Evolutionary conservation across 2,329 filamentous ascomycete species (phyloP).

Genomic region (Scedosporium apiospermum): DNA sequence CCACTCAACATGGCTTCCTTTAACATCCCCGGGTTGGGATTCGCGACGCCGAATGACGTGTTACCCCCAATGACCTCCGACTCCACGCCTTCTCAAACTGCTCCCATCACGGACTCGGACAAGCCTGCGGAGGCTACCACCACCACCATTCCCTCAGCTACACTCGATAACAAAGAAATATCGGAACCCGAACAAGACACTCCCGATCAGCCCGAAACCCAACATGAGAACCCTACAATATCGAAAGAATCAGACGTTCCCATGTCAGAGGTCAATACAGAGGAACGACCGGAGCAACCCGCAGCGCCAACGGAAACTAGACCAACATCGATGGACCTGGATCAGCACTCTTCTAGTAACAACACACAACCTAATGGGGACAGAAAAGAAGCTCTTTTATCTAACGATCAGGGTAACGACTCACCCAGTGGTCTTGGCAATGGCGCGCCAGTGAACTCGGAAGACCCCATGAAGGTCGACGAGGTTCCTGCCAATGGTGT

Average conservation of each 20-base stretch:
- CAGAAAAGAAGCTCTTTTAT: background rate
- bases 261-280: background rate
- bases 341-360: background rate
- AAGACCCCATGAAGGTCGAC: constrained; percentile 27
- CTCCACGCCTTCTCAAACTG: constrained; percentile 11
- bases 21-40: constrained; percentile 32
- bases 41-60: constrained; percentile 31
- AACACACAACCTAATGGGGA: background rate
- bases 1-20: constrained; percentile 27
- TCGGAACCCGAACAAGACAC: background rate
- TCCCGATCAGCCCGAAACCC: background rate
- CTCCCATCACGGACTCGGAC: constrained; percentile 16
- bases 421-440: background rate
- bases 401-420: no score
- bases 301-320: background rate
- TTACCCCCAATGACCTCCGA: constrained; percentile 28
- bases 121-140: background rate
- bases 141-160: background rate
- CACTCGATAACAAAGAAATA: background rate
- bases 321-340: background rate
- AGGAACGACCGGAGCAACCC: background rate
- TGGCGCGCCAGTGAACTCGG: constrained; percentile 1
- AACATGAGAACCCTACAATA: background rate
- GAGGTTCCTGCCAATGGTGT: constrained; percentile 6
- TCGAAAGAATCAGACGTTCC: background rate